Evolutionary conservation across 345 rosid species (phyloP).

Genomic region (Kandelia obovata): DNA sequence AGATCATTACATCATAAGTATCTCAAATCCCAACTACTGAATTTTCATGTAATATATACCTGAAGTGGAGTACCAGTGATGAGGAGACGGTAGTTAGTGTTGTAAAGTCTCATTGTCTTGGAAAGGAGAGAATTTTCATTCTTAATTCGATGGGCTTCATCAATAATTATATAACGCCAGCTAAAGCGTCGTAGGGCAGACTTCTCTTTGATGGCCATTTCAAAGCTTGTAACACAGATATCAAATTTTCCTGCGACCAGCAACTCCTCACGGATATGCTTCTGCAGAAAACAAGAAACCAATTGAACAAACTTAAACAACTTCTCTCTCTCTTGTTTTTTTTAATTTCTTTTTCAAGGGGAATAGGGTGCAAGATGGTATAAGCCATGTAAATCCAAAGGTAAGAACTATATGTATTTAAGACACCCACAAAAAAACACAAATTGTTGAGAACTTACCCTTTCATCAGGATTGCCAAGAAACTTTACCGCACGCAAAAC

Average conservation of each 20-base stretch:
- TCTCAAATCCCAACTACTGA: background rate
- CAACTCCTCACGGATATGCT: slow-evolving; percentile 83
- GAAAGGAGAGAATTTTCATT: slow-evolving; percentile 96
- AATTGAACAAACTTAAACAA: background rate
- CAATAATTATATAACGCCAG: slow-evolving; percentile 96
- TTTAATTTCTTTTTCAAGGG: background rate
- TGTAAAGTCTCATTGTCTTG: slow-evolving; percentile 89
- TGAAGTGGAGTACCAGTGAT: slow-evolving; percentile 99
- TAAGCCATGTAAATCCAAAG: too few species aligned
- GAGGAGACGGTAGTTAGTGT: slow-evolving; percentile 86
- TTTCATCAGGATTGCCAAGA: slow-evolving; percentile 97
- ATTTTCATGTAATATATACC: slow-evolving; percentile 40
- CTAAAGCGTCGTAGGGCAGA: slow-evolving; percentile 83
- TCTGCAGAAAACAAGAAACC: slow-evolving; percentile 40
- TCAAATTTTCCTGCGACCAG: slow-evolving; percentile 97
- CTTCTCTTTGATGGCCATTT: slow-evolving; percentile 99
- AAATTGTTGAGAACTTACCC: slow-evolving; percentile 44
- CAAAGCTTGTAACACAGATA: slow-evolving; percentile 97
- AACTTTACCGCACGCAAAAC: slow-evolving; percentile 85
- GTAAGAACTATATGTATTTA: too few species aligned
- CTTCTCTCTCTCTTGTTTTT: background rate
- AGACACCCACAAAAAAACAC: too few species aligned
- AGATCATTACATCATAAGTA: background rate
- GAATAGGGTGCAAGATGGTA: too few species aligned
- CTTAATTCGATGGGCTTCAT: slow-evolving; percentile 96